Base-by-base conservation (phyloP, 2,329 filamentous ascomycete genomes). In the Alternaria consortialis region DNA sequence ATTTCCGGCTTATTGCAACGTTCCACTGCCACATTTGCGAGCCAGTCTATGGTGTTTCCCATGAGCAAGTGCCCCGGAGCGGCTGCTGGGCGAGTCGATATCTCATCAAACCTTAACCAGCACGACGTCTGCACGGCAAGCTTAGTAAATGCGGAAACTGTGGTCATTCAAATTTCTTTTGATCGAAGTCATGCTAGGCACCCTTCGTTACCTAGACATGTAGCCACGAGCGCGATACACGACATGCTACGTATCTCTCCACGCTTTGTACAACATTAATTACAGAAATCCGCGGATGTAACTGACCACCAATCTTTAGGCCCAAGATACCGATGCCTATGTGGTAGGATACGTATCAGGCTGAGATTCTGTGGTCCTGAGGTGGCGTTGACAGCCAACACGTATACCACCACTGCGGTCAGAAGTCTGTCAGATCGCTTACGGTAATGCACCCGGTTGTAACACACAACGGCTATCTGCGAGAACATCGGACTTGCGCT, bases 211-310 rank as follows among this genome's bases (percentile, higher is more conserved):
- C 51, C 20, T 27, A 44, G 27, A 32, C 52, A 53, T 23, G 47
- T 40, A 53, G 31, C 34, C 27, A 39, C 40, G 15, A 36, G 15
- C 27, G 25, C 17, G 29, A 25, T 40, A 50, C 25, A 53, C 15
- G 32, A 31, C 36, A 32, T 37, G 8, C 31, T 15, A 20, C 53
- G 32, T 29, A 42, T 50, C 39, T 56, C 32, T 25, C 36, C 57
- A 62, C 56, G 64, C 64, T 31, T 58, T 39, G 64, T 68, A 53
- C 62, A 44, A 68, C 60, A 32, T 31, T 31, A 17, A 48, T 25
- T 36, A 20, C 52, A 37, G 40, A 27, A 53, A n/a, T 17, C 20
- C 5, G 17, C 51, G 50, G 50, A 37, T 46, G 53, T 53, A 4
- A 61, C 51, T 8, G 6, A 43, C 6, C 54, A 42, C 52, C 29